A percentile compares a stretch with the other conserved stretches of the same genome.
Evolutionary conservation across 495 filamentous ascomycete genomes (phyloP).

Genomic region (Terfezia boudieri): DNA sequence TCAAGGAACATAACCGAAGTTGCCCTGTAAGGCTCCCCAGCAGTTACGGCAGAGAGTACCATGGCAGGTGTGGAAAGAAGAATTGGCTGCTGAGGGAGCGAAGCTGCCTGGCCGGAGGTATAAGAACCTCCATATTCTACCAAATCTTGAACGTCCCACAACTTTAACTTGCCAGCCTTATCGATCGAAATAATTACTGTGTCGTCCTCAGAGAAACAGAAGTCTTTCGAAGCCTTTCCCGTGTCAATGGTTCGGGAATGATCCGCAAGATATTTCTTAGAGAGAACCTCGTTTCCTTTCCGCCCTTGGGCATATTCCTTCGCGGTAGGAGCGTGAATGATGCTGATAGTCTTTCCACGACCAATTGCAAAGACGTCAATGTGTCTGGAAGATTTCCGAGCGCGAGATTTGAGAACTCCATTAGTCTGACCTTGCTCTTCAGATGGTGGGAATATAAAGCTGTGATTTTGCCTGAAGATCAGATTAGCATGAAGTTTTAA

Average conservation of each 20-base stretch:
- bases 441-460: conserved; percentile 19
- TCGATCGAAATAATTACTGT: conserved; percentile 83
- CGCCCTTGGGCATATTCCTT: conserved; percentile 38
- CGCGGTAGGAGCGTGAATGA: conserved; percentile 55
- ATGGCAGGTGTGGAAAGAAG: conserved; percentile 11
- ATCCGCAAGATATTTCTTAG: conserved; percentile 57
- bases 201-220: conserved; percentile 91
- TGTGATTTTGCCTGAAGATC: conserved; percentile 1
- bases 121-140: conserved; percentile 31
- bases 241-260: conserved; percentile 79
- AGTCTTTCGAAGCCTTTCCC: conserved; percentile 96
- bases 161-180: conserved; percentile 80
- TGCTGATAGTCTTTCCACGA: conserved; percentile 81
- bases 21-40: conserved; percentile 31
- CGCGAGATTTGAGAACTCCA: conserved; percentile 85
- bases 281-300: conserved; percentile 15
- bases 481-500: not conserved
- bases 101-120: conserved; percentile 4
- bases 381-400: conserved; percentile 66
- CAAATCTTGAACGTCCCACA: conserved; percentile 83
- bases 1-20: conserved; percentile 91
- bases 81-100: conserved; percentile 13
- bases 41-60: conserved; percentile 17
- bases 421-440: conserved; percentile 23
- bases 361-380: conserved; percentile 86